Base-by-base conservation (phyloP, 208 protist species). In the Wallacemonas sp. region DNA sequence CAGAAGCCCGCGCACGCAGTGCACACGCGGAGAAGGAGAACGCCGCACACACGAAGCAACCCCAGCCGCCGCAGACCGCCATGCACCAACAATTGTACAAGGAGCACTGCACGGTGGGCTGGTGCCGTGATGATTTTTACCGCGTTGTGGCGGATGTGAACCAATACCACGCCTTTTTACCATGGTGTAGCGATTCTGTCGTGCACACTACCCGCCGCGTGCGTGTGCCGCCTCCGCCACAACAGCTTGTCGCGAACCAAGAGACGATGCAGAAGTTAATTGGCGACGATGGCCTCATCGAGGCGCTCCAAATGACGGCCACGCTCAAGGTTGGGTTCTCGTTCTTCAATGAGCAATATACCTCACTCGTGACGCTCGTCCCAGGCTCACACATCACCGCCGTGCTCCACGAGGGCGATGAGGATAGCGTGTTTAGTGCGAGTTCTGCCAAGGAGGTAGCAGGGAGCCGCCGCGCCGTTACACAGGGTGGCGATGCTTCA, bases 41-140 rank as follows among this genome's bases (percentile, higher is more conserved):
- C 36, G 36, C 14, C 36, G 9, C 36, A 14, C 36, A 41, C 36
- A 41, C 44, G 44, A 49, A 9, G 44, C 44, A 5, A 49, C 21
- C 0, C 9, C 8, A 27, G 31, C 31, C 11, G 67, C 55, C 56
- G 73, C 54, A 33, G 55, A 78, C 42, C 59, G 67, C 55, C 56
- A 75, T 58, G 42, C 60, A 78, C 42, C 59, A 67, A 39, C 75
- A 88, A 60, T 59, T 84, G 41, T 93, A 95, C 68, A 60, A 69
- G 30, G 89, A 95, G 70, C 86, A 86, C 68, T 91, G 83, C 66
- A 79, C 77, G 27, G 72, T 95, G 44, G 89, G 89, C 6, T 95
- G 89, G 89, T 79, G 76, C 0, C 84, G 75, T 0, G 62, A 71
- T 21, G 65, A 88, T 28, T 77, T 95, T 24, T 95, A 88, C 44